These are phyloP conservation scores for Quercus wislizeni DNA, from an alignment of 306 rosid genomes.

Conservation along the genomic window DNA sequence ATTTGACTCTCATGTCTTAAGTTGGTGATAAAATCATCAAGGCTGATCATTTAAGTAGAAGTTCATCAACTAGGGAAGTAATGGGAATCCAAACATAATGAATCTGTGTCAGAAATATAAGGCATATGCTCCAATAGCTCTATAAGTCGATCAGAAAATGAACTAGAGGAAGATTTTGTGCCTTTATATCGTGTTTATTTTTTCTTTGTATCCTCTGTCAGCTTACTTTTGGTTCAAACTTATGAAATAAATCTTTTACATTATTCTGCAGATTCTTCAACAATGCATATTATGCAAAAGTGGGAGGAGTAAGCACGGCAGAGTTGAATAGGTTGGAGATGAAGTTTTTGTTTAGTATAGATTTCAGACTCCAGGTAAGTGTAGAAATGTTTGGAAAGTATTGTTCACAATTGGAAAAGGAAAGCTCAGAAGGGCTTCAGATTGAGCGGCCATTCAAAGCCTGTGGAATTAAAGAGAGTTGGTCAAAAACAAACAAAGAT, in stretches of 20 bases:
- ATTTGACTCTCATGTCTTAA: background rate
- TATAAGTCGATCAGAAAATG: background rate
- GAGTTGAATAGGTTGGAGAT: conserved; percentile 90
- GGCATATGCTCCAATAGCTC: background rate
- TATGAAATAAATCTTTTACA: conserved; percentile 1
- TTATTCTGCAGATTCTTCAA: conserved; percentile 76
- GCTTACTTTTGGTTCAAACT: background rate
- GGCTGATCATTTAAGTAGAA: background rate
- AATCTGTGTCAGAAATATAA: background rate
- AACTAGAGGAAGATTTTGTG: background rate
- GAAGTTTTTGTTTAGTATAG: conserved; percentile 76
- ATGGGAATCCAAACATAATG: background rate
- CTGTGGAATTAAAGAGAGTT: conserved; percentile 65
- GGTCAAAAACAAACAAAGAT: conserved; percentile 74
- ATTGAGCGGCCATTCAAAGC: conserved; percentile 79
- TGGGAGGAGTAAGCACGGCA: conserved; percentile 81
- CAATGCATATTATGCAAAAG: conserved; percentile 95
- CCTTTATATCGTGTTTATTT: conserved; percentile 1
- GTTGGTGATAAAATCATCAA: too few relatives aligned
- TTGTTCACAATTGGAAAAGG: conserved; percentile 69
- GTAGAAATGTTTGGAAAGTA: conserved; percentile 67
- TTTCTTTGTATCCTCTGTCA: background rate
- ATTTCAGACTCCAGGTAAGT: conserved; percentile 82
- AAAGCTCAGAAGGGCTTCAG: conserved; percentile 54
- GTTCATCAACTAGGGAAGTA: background rate